phyloP scores from a whole-genome alignment of 192 early-diverging fungal genomes.

The Funneliformis mosseae region DNA sequence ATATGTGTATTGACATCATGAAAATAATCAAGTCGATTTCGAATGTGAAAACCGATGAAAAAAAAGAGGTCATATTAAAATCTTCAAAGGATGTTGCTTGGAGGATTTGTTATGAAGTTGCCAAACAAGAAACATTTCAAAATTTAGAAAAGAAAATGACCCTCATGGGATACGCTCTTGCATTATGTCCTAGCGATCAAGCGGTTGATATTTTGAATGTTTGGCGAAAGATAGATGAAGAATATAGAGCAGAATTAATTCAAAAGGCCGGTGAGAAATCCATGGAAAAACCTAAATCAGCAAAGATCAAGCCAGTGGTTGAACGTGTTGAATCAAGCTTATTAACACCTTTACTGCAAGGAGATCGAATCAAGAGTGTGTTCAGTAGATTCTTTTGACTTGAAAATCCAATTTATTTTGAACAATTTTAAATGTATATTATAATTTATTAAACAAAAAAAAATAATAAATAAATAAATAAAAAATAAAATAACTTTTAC shows the following conservation, averaged over 20 bases:
- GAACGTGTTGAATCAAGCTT: constrained; percentile 31
- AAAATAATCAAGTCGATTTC: constrained; percentile 42
- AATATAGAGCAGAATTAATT: not conserved
- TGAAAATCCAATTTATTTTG: not conserved
- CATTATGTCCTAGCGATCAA: constrained; percentile 54
- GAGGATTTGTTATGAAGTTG: constrained; percentile 47
- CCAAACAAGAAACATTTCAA: constrained; percentile 46
- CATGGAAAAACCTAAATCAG: not conserved
- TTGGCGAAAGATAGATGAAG: constrained; percentile 47
- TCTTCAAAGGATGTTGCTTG: constrained; percentile 34
- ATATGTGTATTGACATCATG: constrained; percentile 64
- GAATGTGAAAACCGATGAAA: not conserved
- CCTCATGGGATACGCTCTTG: constrained; percentile 57
- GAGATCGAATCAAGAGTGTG: constrained; percentile 45
- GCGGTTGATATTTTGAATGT: constrained; percentile 43
- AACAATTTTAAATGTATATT: no score
- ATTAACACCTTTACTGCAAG: constrained; percentile 36
- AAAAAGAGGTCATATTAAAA: not conserved
- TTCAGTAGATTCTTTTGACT: constrained; percentile 43
- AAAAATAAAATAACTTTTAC: no score
- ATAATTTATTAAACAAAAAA: no score
- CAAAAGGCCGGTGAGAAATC: not conserved
- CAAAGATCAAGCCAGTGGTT: constrained; percentile 27
- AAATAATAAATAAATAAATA: no score
- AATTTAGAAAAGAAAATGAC: constrained; percentile 52